Base-by-base conservation (phyloP, 768 basidiomycete genomes). In the Auricularia sp. region DNA sequence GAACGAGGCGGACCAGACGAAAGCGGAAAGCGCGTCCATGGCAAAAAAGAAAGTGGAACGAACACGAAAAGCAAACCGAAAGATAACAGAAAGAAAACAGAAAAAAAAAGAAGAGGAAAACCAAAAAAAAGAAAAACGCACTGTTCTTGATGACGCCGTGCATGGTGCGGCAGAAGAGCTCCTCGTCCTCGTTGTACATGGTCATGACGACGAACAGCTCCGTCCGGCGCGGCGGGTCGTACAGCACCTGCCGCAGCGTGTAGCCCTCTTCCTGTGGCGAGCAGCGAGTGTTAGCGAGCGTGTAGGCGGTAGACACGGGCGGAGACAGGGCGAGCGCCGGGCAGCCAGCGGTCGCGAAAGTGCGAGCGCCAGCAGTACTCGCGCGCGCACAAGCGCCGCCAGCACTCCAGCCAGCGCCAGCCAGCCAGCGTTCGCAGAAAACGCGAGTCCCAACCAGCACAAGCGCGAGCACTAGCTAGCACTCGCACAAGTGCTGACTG, bases 181-280 rank as follows among this genome's bases (percentile, higher is more conserved):
- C 84, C 73, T 96, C 93, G 69, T 91, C 86, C 70, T 93, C 93
- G 71, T 97, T 96, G 74, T 96, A 97, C 94, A 98, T 97, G 14
- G 95, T 98, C 84, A 98, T 89, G 53, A 97, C 95, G 69, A 98
- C 95, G 77, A 97, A 96, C 16, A 98, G 78, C 74, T 98, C 96
- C 39, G 95, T 97, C 39, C 89, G 81, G 21, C 95, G 80, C 0
- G 91, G 89, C 0, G 93, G 93, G 70, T 95, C 91, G 74, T 96
- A 95, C 69, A 91, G 84, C n/a, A 85, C 81, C 73, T 96, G 95
- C 2, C 96, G 85, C 6, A 98, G 80, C 0, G 92, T 91, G 76
- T 96, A 98, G 0, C 89, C 86, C 11, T 83, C 75, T 34, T 85
- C 78, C 70, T 51, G 47, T 18, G 18, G 21, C 8, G 47, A 18